phyloP scores from a whole-genome alignment of 1,284 basidiomycete species.

The Pseudozyma hubeiensis region DNA sequence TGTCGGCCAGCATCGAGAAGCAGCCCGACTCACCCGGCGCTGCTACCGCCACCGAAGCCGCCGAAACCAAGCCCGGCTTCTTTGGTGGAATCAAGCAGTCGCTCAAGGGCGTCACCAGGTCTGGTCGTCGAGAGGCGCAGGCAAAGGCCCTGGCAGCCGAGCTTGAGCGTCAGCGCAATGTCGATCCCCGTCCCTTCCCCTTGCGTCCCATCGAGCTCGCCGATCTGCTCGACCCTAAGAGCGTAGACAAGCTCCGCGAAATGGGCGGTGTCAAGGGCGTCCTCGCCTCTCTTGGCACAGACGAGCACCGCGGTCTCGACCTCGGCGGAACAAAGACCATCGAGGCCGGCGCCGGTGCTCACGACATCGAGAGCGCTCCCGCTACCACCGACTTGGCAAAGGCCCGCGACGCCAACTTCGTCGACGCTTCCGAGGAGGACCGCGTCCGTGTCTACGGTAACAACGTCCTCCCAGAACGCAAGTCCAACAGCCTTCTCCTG shows the following conservation, averaged over 20 bases:
- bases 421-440: conserved; percentile 49
- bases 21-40: conserved; percentile 8
- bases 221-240: conserved; percentile 88
- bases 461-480: conserved; percentile 83
- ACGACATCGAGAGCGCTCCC: conserved; percentile 32
- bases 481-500: conserved; percentile 81
- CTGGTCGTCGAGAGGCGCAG: conserved; percentile 50
- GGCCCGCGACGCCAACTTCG: conserved; percentile 32
- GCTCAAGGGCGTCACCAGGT: conserved; percentile 37
- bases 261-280: conserved; percentile 82
- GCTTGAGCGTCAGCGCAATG: conserved; percentile 47
- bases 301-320: conserved; percentile 70
- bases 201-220: conserved; percentile 80
- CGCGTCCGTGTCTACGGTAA: conserved; percentile 77
- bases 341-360: conserved; percentile 19
- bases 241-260: conserved; percentile 75
- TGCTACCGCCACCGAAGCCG: conserved; percentile 2
- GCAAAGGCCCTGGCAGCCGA: conserved; percentile 52
- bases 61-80: conserved; percentile 14
- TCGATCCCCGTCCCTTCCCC: conserved; percentile 63
- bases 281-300: conserved; percentile 80
- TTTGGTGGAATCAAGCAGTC: conserved; percentile 41
- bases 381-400: conserved; percentile 8
- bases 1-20: conserved; percentile 18
- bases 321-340: conserved; percentile 45